Base-by-base conservation (phyloP, 1,284 basidiomycete species). In the Microbotryomycetes sp. region DNA sequence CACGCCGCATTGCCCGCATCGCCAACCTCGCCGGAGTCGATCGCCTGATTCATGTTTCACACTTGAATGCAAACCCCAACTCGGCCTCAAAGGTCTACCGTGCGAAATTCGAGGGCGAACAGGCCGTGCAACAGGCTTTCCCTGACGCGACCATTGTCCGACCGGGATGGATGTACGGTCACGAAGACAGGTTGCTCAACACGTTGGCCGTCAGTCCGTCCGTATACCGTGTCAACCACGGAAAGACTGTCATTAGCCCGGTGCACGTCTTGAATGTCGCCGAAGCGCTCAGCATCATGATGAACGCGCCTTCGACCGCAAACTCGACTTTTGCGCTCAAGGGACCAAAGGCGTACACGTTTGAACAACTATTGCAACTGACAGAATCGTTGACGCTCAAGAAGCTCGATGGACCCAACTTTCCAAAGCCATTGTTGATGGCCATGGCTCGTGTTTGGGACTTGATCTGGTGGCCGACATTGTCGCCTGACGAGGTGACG, bases 231-330 rank as follows among this genome's bases (percentile, higher is more conserved):
- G 82, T 97, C 67, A 98, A 97, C 80, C 77, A 87, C 71, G 89
- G 85, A 54, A 78, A 87, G 75, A 94, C 94, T 24, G 85, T 84
- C 78, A 83, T 89, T 75, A 86, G 90, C 45, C 94, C 96, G 2
- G 89, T 88, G 45, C 92, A 97, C 82, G 88, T 91, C 51, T 76
- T 96, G 71, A 92, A 99, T 73, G 91, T 98, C 57, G 94, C 94
- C 5, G 86, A 92, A 76, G 94, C 87, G 11, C 83, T 98, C 61
- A 82, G 85, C 56, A 87, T 88, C 76, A 81, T 97, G 74, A 81
- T 88, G 73, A 79, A 81, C 50, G 78, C 82, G 74, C 73, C 83
- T 80, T 67, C 82, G 78, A 79, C 76, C 51, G 85, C 71, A 72
- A 83, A 85, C 49, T 76, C 78, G 59, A 90, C 86, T 7, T 79